Percentiles rank a stretch among this genome's conserved stretches.
phyloP scores from a whole-genome alignment of 805 yeast genomes.

The Metschnikowia gruessii region DNA sequence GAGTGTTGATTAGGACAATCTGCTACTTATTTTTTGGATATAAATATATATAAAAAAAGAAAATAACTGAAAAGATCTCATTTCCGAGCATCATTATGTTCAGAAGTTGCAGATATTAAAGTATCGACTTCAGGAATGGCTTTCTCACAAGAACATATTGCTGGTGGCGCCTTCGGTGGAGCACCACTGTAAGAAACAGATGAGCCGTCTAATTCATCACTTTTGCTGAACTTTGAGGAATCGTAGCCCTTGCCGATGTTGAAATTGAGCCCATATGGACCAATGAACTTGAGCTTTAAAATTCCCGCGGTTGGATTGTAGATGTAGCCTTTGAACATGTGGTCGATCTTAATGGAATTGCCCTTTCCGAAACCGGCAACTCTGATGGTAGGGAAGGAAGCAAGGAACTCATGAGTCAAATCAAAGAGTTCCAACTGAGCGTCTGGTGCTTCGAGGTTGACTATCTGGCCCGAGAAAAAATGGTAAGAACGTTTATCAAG shows the following conservation, averaged over 20 bases:
- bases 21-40: no score
- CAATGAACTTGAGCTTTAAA: conserved; percentile 5
- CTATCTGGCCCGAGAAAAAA: conserved; percentile 1
- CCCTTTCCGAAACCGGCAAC: conserved; percentile 12
- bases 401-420: background rate
- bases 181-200: conserved; percentile 1
- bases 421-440: conserved; percentile 3
- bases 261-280: background rate
- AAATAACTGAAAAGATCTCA: no score
- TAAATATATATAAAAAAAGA: no score
- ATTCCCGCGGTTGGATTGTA: conserved; percentile 9
- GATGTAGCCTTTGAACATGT: conserved; percentile 1
- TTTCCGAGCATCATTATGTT: no score
- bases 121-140: no score
- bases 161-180: conserved; percentile 1
- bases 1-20: no score
- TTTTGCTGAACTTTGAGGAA: background rate
- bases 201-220: background rate
- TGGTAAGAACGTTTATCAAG: no score
- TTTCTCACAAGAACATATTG: background rate
- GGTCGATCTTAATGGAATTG: conserved; percentile 4
- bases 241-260: conserved; percentile 11
- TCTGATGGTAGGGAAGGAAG: conserved; percentile 1
- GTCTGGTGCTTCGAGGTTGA: conserved; percentile 4
- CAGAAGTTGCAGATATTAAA: no score